phyloP scores from a whole-genome alignment of 306 rosid species.

The Macrotyloma uniflorum region DNA sequence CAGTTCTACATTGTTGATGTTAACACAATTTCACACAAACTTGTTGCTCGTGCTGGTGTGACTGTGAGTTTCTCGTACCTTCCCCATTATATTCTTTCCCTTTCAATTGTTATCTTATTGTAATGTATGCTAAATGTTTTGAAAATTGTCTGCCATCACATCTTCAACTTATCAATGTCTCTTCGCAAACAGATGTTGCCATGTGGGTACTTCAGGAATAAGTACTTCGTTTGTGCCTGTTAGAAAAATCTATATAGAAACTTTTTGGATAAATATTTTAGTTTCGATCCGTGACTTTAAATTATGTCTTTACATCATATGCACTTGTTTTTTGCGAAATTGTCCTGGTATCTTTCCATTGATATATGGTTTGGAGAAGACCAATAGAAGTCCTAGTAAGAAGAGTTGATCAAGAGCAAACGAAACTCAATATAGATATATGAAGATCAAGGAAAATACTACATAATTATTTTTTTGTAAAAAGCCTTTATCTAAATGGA shows the following conservation, averaged over 20 bases:
- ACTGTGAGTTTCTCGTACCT: slow-evolving; percentile 66
- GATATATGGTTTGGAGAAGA: slow-evolving; percentile 5
- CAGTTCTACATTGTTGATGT: slow-evolving; percentile 78
- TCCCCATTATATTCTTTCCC: slow-evolving; percentile 20
- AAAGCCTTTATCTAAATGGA: neutral
- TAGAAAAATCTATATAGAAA: neutral
- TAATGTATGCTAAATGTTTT: slow-evolving; percentile 4
- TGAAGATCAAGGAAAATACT: neutral
- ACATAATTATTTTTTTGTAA: neutral
- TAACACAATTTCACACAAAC: slow-evolving; percentile 74
- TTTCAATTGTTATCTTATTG: slow-evolving; percentile 24
- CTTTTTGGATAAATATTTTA: neutral
- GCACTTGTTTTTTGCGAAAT: neutral
- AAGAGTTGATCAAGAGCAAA: slow-evolving; percentile 10
- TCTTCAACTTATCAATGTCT: neutral
- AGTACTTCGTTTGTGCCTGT: neutral
- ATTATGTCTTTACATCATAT: neutral
- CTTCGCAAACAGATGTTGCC: neutral
- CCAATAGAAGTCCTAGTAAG: neutral
- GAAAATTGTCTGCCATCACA: neutral
- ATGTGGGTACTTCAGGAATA: slow-evolving; percentile 8
- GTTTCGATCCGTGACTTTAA: neutral
- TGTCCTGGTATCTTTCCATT: slow-evolving; percentile 15
- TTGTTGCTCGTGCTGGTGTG: slow-evolving; percentile 80
- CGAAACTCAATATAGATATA: neutral